phyloP scores from a whole-genome alignment of 345 rosid genomes.

The Raphanus raphanistrum region DNA sequence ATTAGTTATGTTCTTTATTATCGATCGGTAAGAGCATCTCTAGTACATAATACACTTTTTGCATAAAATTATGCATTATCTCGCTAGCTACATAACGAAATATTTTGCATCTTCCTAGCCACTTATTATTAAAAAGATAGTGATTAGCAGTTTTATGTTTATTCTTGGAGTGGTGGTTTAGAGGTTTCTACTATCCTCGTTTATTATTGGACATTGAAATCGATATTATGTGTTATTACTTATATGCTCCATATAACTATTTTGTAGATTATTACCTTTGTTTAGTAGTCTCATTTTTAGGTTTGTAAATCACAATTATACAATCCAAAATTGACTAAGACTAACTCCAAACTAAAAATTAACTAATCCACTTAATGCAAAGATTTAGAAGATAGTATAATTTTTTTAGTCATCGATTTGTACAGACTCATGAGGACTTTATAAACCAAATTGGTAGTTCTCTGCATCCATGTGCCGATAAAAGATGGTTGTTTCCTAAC shows the following conservation, averaged over 20 bases:
- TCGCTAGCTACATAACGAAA: neutral
- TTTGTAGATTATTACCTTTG: neutral
- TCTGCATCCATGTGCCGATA: too few species aligned
- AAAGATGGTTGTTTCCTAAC: too few species aligned
- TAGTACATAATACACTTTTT: neutral
- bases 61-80: neutral
- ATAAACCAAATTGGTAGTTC: too few species aligned
- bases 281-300: neutral
- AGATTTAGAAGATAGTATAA: neutral
- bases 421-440: too few species aligned
- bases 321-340: neutral
- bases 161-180: neutral
- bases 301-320: neutral
- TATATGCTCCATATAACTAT: neutral
- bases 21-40: neutral
- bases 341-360: neutral
- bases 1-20: neutral
- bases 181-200: neutral
- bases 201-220: neutral
- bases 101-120: neutral
- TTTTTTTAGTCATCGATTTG: too few species aligned
- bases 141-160: neutral
- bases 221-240: neutral
- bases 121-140: neutral
- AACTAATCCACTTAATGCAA: neutral